A percentile compares a stretch with the other conserved stretches of the same genome.
Conservation (phyloP, 352 stramenopile species). For the Phytophthora brassicae region DNA sequence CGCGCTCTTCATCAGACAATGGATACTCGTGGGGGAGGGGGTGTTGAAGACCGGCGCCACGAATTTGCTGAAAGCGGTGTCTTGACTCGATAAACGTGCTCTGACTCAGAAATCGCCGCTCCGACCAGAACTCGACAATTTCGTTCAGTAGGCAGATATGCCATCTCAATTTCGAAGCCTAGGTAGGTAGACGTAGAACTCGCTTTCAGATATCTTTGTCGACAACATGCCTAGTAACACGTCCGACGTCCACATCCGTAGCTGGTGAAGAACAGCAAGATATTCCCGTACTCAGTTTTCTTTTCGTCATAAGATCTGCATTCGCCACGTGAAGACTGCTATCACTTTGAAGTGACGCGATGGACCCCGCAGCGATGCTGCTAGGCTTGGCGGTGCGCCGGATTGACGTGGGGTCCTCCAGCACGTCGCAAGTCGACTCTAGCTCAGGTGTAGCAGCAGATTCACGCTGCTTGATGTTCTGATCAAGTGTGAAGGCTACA, state of each 20-base stretch:
- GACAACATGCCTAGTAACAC: neutral
- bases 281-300: slow-evolving; percentile 8
- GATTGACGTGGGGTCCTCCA: no score
- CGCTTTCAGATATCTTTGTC: slow-evolving; percentile 5
- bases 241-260: slow-evolving; percentile 5
- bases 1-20: neutral
- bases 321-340: neutral
- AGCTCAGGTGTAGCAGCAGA: no score
- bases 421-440: no score
- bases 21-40: neutral
- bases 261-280: slow-evolving; percentile 6
- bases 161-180: slow-evolving; percentile 14
- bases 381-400: no score
- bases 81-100: slow-evolving; percentile 5
- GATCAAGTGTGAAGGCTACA: no score
- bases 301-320: neutral
- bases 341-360: no score
- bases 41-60: neutral
- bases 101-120: slow-evolving; percentile 2
- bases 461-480: no score
- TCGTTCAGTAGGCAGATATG: slow-evolving; percentile 11
- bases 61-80: slow-evolving; percentile 11
- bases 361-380: no score
- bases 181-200: slow-evolving; percentile 17
- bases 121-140: slow-evolving; percentile 11